Conservation (phyloP, 1,284 basidiomycete species). For the Leccinum proximum region DNA sequence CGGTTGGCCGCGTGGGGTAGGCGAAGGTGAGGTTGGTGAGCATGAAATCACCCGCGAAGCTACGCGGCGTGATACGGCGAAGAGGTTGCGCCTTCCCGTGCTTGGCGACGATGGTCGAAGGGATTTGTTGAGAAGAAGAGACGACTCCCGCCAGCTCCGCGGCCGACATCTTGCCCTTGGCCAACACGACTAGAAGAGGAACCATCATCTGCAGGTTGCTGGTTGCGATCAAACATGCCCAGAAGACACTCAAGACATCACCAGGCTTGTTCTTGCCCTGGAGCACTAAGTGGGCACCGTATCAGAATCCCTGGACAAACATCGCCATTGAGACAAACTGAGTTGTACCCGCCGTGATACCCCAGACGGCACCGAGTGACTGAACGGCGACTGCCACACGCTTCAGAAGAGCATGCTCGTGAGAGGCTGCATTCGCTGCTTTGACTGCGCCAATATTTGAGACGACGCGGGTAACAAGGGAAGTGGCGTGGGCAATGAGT, state of each 20-base stretch:
- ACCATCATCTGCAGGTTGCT: no score
- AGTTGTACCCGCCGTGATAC: slow-evolving; percentile 60
- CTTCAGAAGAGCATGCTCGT: slow-evolving; percentile 55
- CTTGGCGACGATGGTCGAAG: slow-evolving; percentile 9
- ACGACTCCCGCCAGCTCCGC: no score
- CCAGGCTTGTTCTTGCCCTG: no score
- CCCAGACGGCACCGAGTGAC: slow-evolving; percentile 73
- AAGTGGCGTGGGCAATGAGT: slow-evolving; percentile 47
- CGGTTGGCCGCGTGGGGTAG: no score
- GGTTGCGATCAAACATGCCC: no score
- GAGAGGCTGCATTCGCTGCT: slow-evolving; percentile 83
- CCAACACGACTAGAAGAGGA: no score
- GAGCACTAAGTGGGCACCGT: no score
- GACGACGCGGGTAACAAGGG: slow-evolving; percentile 22
- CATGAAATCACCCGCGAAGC: slow-evolving; percentile 71
- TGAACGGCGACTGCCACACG: slow-evolving; percentile 46
- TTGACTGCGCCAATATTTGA: slow-evolving; percentile 91
- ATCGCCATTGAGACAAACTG: slow-evolving; percentile 86
- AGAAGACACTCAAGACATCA: no score
- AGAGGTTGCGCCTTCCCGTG: slow-evolving; percentile 34
- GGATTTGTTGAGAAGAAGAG: slow-evolving; percentile 15
- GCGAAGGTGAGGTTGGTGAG: no score
- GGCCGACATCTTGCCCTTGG: no score
- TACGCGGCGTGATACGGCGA: slow-evolving; percentile 55
- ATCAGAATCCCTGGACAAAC: no score